Evolutionary conservation across 1,284 basidiomycete species (phyloP).

Genomic region (Sanghuangporus sanghuang): DNA sequence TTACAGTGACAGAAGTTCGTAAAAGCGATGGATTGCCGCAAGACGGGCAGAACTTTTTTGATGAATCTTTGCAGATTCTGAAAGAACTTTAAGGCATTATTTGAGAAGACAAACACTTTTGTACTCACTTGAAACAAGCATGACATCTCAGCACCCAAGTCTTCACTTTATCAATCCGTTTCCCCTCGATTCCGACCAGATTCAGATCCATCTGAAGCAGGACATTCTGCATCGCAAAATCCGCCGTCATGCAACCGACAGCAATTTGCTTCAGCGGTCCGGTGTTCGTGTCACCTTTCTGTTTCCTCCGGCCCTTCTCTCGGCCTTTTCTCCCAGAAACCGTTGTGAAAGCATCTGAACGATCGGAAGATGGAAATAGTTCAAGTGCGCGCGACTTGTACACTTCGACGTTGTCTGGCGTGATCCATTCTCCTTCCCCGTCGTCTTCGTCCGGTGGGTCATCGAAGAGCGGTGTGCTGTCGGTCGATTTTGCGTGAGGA

Average conservation of each 20-base stretch:
- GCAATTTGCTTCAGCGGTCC: constrained; percentile 39
- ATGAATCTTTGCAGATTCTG: constrained; percentile 93
- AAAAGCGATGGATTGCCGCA: constrained; percentile 93
- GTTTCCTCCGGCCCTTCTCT: constrained; percentile 26
- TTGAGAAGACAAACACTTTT: neutral
- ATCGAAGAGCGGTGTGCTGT: constrained; percentile 45
- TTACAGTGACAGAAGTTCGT: constrained; percentile 86
- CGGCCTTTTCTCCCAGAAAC: constrained; percentile 30
- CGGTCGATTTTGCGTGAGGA: constrained; percentile 20
- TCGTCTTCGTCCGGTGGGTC: constrained; percentile 76
- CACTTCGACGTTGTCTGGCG: constrained; percentile 79
- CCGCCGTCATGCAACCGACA: constrained; percentile 93
- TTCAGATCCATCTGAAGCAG: constrained; percentile 92
- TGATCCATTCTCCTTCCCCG: constrained; percentile 96
- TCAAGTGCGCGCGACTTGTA: constrained; percentile 90
- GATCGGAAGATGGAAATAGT: constrained; percentile 51
- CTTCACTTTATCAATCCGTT: constrained; percentile 86
- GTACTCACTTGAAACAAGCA: constrained; percentile 96
- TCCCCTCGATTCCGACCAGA: constrained; percentile 89
- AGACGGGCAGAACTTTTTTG: constrained; percentile 95
- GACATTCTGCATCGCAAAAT: constrained; percentile 99
- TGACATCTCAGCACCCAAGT: constrained; percentile 97
- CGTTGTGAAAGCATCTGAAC: constrained; percentile 20
- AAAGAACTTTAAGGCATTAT: neutral
- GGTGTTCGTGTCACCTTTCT: neutral